Base-by-base conservation (phyloP, 352 stramenopile genomes). In the Pythium diclinum region DNA sequence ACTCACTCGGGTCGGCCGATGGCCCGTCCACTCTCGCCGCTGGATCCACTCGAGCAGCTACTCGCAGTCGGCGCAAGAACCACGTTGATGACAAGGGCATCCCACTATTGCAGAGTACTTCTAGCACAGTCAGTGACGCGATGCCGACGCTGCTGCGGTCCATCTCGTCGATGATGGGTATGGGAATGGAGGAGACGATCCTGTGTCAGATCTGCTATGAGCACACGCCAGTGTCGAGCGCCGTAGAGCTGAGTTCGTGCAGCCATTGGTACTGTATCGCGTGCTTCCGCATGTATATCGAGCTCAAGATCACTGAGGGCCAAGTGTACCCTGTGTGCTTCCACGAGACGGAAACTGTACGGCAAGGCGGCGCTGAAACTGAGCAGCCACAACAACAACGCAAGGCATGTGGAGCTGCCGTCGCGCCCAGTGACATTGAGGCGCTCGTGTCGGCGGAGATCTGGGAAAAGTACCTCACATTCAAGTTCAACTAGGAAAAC, bases 401-500 rank as follows among this genome's bases (percentile, higher is more conserved):
- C 19, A 32, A 49, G 19, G 67, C 74, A 30, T 89, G 83, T 56
- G 71, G 76, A 8, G 65, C 56, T 5, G 62, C 72, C 2, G 83
- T 94, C 44, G n/a, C 59, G 6, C 61, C 73, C 10, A 68, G 73
- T 23, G 82, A 91, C 30, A 85, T 90, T 30, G 66, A 67, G 14
- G 56, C 59, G 8, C 56, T 84, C n/a, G 68, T 92, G 6, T 76
- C 65, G 0, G 61, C 79, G 1, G 67, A 80, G 11, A 64, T 83
- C 5, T 94, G 76, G 75, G 72, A 76, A 17, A 95, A 94, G 75
- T 96, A 95, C 61, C 56, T 77, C 58, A 93, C 87, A 65, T 90
- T 97, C 61, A 88, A 92, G 51, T 97, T 97, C 68, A 94, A 94
- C 77, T 87, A 91, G 66, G 80, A 91, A 65, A 67, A 92, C 59